A percentile compares a stretch with the other conserved stretches of the same genome.
Conservation (phyloP, 139 green algal genomes). For the Chlorella ohadii region DNA sequence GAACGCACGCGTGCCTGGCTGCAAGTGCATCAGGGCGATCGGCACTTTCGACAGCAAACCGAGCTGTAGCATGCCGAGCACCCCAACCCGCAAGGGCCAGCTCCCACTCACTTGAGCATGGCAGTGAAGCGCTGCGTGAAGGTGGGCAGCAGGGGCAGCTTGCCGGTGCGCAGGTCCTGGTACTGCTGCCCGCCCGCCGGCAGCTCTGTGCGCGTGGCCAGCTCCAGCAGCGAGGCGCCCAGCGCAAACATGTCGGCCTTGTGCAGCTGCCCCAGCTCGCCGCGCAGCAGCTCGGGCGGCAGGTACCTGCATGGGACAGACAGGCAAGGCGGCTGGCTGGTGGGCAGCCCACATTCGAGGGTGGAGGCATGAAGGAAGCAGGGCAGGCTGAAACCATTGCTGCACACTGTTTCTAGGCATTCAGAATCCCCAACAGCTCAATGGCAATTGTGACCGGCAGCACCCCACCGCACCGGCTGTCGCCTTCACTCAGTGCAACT, state of each 20-base stretch:
- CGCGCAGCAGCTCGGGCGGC: constrained; percentile 83
- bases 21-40: no score
- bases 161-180: constrained; percentile 63
- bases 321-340: no score
- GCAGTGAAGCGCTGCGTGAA: constrained; percentile 44
- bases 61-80: no score
- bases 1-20: no score
- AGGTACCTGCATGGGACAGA: constrained; percentile 82
- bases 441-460: no score
- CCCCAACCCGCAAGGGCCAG: background rate
- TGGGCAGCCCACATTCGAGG: no score
- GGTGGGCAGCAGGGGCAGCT: constrained; percentile 68
- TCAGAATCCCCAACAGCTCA: no score
- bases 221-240: constrained; percentile 85
- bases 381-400: no score
- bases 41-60: no score
- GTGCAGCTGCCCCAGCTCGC: constrained; percentile 65
- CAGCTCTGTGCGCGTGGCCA: constrained; percentile 63
- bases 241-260: constrained; percentile 94
- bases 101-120: constrained; percentile 59
- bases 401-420: no score
- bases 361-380: no score
- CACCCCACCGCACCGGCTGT: constrained; percentile 61
- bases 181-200: constrained; percentile 65
- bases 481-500: constrained; percentile 69